phyloP scores from a whole-genome alignment of 345 rosid species.

The Bruguiera sexangula region DNA sequence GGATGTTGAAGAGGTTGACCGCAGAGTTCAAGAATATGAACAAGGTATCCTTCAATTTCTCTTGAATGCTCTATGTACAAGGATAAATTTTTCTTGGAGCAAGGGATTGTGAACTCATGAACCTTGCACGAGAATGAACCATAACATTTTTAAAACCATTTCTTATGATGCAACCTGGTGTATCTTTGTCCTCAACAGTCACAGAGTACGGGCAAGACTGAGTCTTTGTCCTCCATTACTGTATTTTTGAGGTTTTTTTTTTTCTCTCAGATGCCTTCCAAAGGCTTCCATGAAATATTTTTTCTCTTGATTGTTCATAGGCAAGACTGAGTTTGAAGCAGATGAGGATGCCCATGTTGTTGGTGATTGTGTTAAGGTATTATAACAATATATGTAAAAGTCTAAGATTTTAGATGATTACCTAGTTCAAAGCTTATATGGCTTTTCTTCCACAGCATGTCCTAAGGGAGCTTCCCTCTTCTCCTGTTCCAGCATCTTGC shows the following conservation, averaged over 20 bases:
- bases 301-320: slow-evolving; percentile 35
- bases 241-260: neutral
- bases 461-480: slow-evolving; percentile 92
- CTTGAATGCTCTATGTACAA: neutral
- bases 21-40: slow-evolving; percentile 89
- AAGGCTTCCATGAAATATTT: slow-evolving; percentile 12
- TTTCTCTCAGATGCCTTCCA: neutral
- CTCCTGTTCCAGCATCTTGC: slow-evolving; percentile 97
- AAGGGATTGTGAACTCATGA: neutral
- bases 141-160: too few species aligned
- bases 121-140: neutral
- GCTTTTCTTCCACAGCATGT: slow-evolving; percentile 63
- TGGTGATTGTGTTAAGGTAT: slow-evolving; percentile 99
- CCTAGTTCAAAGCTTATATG: slow-evolving; percentile 21
- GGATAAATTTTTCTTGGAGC: neutral
- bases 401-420: slow-evolving; percentile 11
- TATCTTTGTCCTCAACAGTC: neutral
- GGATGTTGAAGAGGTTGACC: slow-evolving; percentile 97
- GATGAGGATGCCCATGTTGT: slow-evolving; percentile 97
- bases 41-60: slow-evolving; percentile 53
- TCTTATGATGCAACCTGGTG: too few species aligned
- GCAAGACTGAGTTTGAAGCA: slow-evolving; percentile 73
- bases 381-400: slow-evolving; percentile 15
- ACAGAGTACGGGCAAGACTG: too few species aligned
- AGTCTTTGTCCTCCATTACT: neutral